Conservation (phyloP, 768 basidiomycete genomes). For the Kwoniella sp. region DNA sequence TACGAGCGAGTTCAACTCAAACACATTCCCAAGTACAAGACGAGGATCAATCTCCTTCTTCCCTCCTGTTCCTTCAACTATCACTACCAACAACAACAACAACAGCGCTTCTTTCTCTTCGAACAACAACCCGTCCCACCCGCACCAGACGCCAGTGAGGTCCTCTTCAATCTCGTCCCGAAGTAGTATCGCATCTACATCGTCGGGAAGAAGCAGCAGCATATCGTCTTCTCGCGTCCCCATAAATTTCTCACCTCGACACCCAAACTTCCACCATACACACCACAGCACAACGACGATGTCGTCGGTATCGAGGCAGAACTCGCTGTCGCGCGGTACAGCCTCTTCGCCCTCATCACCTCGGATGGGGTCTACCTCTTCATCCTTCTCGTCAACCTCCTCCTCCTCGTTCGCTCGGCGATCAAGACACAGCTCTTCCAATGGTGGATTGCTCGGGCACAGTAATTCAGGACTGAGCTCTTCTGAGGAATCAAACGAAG, state of each 20-base stretch:
- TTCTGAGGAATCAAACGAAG: conserved; percentile 16
- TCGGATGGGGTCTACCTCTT: not conserved
- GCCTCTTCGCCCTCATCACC: conserved; percentile 12
- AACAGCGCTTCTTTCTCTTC: not conserved
- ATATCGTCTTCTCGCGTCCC: conserved; percentile 10
- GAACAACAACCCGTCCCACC: not conserved
- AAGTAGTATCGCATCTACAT: conserved; percentile 7
- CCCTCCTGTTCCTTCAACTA: not conserved
- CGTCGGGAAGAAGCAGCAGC: conserved; percentile 11
- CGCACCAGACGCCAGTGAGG: not conserved
- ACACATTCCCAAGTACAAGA: not conserved
- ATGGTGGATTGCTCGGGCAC: not conserved
- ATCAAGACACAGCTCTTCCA: not conserved
- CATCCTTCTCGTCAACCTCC: not conserved
- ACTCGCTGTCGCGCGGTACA: not conserved
- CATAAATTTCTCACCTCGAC: conserved; percentile 18
- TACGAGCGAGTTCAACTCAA: not conserved
- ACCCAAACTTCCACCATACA: conserved; percentile 8
- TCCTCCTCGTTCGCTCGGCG: not conserved
- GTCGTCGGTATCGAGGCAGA: not conserved
- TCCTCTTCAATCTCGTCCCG: conserved; percentile 15
- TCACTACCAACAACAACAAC: not conserved
- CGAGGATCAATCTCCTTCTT: conserved; percentile 20
- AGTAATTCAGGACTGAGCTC: conserved; percentile 14
- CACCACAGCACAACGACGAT: not conserved